phyloP scores from a whole-genome alignment of 441 rosid species.

The Eruca vesicaria region DNA sequence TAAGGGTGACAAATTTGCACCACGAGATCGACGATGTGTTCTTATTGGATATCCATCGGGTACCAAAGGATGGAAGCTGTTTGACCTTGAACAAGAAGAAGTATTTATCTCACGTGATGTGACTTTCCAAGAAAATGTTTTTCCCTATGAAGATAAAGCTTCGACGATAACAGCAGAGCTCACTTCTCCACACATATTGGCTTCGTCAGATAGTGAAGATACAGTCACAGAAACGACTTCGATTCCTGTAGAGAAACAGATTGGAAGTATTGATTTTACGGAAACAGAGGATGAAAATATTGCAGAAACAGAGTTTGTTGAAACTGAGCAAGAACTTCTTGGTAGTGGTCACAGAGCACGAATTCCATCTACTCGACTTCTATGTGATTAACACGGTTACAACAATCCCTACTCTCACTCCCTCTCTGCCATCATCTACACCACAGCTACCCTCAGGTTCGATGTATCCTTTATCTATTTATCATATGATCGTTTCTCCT shows the following conservation, averaged over 20 bases:
- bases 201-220: too few relatives aligned
- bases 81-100: neutral
- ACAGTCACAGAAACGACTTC: too few relatives aligned
- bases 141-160: neutral
- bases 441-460: neutral
- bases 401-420: neutral
- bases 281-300: too few relatives aligned
- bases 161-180: too few relatives aligned
- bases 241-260: too few relatives aligned
- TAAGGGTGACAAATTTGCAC: neutral
- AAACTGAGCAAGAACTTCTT: neutral
- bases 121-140: neutral
- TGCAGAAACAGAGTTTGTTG: neutral
- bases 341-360: neutral
- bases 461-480: neutral
- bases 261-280: too few relatives aligned
- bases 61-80: neutral
- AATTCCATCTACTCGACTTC: neutral
- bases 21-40: neutral
- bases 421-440: neutral
- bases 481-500: neutral
- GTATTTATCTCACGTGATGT: neutral
- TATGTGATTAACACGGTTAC: neutral
- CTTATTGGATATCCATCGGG: neutral
- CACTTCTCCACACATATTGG: too few relatives aligned